Base-by-base conservation (phyloP, 371 early-diverging fungal genomes). In the Quaeritorhiza haematococci region DNA sequence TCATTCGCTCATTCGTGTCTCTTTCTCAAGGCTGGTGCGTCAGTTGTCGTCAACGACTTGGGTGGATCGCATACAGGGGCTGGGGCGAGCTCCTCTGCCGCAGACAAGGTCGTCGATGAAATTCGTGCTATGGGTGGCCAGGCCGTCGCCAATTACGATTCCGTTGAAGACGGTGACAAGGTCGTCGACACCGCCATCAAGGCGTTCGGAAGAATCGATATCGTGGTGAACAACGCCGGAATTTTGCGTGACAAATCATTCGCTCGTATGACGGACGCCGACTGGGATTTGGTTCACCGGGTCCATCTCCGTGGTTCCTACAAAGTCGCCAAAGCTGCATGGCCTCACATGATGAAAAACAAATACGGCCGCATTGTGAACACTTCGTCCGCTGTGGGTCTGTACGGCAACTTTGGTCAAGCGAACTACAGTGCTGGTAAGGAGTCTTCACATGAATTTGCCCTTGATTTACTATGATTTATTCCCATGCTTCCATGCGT, bases 321-420 rank as follows among this genome's bases (percentile, higher is more conserved):
- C 79, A 82, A 84, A 71, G 76, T 85, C 43, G 67, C 76, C 61
- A 77, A 79, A 65, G 89, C 89, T 1, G 89, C 87, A 27, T 88
- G 88, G 88, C 85, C 85, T 38, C 64, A 80, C 71, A 72, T 88
- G 57, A 24, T 79, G 50, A 86, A 88, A 67, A 87, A 89, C 47
- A 84, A 87, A 66, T 76, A 84, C 64, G 89, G 89, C 48, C 62
- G 75, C 19, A 67, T 74, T 46, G 74, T 82, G 59, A 76, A 79
- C 61, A 87, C 88, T 48, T 85, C 92, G 24, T 96, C 96, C 43
- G 92, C 96, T 53, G 97, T 96, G 58, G 98, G 98, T 65, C 75
- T 98, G 33, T 96, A 97, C 73, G 98, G 98, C 67, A 98, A 98
- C 87, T 98, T 96, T 84, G 98, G 98, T 47, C 96, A 96, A 76